Percentiles rank a stretch among this genome's conserved stretches.
Evolutionary conservation across 1,284 basidiomycete species (phyloP).

Genomic region (Calocybe gambosa): DNA sequence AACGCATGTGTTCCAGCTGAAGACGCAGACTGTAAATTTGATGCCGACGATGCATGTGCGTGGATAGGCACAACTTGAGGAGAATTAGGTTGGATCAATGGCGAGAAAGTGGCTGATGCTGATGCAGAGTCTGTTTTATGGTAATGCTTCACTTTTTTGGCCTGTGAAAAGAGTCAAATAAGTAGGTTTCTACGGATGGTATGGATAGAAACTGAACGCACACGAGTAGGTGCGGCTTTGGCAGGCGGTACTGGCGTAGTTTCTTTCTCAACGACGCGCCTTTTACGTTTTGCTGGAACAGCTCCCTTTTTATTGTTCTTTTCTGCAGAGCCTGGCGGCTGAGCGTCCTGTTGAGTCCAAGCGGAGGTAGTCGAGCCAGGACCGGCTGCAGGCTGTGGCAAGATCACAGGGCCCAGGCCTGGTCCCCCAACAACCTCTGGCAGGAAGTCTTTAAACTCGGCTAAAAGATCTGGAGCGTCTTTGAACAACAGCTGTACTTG

Average conservation of each 20-base stretch:
- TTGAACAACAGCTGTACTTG: slow-evolving; percentile 93
- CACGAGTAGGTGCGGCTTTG: slow-evolving; percentile 38
- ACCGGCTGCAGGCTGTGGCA: slow-evolving; percentile 28
- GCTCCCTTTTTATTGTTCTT: slow-evolving; percentile 40
- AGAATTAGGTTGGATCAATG: slow-evolving; percentile 41
- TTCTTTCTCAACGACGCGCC: slow-evolving; percentile 56
- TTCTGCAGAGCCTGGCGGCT: slow-evolving; percentile 33
- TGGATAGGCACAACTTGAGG: slow-evolving; percentile 26
- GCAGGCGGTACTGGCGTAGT: slow-evolving; percentile 46
- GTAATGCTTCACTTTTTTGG: slow-evolving; percentile 54
- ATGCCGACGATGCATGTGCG: slow-evolving; percentile 20
- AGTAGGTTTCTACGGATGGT: background rate
- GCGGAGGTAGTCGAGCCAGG: slow-evolving; percentile 16
- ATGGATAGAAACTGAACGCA: slow-evolving; percentile 22
- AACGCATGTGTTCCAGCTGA: slow-evolving; percentile 22
- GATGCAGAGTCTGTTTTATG: slow-evolving; percentile 55
- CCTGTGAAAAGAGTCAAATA: slow-evolving; percentile 22
- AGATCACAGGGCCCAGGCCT: slow-evolving; percentile 34
- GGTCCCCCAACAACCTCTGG: slow-evolving; percentile 56
- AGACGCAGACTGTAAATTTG: slow-evolving; percentile 22
- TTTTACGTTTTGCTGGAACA: slow-evolving; percentile 41
- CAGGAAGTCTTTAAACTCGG: slow-evolving; percentile 96
- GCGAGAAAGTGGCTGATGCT: slow-evolving; percentile 41
- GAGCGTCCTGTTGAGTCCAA: slow-evolving; percentile 33
- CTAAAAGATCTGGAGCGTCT: slow-evolving; percentile 86